These are phyloP conservation scores for Cladosporium phlei DNA, from an alignment of 2,329 filamentous ascomycete species.

Conservation along the genomic window DNA sequence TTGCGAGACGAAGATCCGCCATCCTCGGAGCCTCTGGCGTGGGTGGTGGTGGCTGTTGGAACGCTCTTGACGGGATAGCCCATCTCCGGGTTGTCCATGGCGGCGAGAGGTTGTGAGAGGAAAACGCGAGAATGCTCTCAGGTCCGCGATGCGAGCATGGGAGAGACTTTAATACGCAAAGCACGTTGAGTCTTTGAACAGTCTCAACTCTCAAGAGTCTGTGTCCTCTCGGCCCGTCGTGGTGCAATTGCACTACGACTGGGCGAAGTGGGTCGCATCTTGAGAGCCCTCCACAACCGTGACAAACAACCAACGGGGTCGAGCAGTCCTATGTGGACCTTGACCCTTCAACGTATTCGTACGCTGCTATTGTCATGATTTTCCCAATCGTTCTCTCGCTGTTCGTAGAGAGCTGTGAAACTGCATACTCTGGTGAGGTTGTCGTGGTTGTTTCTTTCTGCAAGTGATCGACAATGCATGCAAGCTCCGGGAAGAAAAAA, in stretches of 20 bases:
- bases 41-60: neutral
- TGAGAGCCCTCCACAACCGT: neutral
- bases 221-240: slow-evolving; percentile 5
- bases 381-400: too few relatives aligned
- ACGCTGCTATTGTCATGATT: too few relatives aligned
- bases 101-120: neutral
- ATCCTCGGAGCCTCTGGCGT: neutral
- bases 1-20: neutral
- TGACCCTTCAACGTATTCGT: too few relatives aligned
- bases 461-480: too few relatives aligned
- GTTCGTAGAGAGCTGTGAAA: too few relatives aligned
- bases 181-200: too few relatives aligned
- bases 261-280: neutral
- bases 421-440: too few relatives aligned
- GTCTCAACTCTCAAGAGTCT: slow-evolving; percentile 1
- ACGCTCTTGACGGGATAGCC: slow-evolving; percentile 8
- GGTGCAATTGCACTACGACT: too few relatives aligned
- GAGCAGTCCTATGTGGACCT: too few relatives aligned
- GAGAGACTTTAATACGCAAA: slow-evolving; percentile 9
- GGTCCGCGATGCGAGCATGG: neutral
- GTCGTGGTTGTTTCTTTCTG: too few relatives aligned
- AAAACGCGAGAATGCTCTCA: neutral
- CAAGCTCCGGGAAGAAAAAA: too few relatives aligned
- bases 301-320: neutral
- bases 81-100: slow-evolving; percentile 8